Evolutionary conservation across 768 basidiomycete species (phyloP), one percentile per base, ranked within the genome.

Genomic region (Xerocomellus chrysenteron): DNA sequence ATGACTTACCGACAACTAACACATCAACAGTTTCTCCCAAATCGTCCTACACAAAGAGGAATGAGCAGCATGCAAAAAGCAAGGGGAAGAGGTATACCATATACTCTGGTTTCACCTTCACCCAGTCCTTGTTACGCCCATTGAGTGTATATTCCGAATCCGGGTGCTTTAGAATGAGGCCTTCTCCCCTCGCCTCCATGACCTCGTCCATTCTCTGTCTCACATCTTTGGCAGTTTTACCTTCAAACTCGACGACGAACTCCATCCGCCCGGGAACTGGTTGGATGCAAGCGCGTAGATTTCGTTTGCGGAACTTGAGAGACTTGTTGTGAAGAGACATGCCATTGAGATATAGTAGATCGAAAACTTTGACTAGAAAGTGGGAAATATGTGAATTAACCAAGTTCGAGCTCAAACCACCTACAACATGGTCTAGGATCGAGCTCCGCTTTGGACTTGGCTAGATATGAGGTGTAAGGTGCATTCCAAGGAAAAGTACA

Each of bases 11-110:
- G 35, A 98, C 84, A 24, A 98, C 94, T 9, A 98, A 74, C 1
- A 96, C 84, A 63, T 98, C 96, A 4, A 95, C 87, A 0, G 90
- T 94, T 74, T 97, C 94, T 8, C 92, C 93, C 81, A 95, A 84
- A 57, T 92, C 88, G 62, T 95, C 93, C 90, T 92, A 51, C 9
- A 42, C 16, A 13, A 42, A 12, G 11, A 47, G 7, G 24, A 39
- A 42, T 68, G 30, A 62, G 19, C 13, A 19, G 17, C n/a, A 16
- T 19, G 17, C 37, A 35, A 36, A 24, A 36, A 32, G 2, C 5
- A 10, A 41, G 4, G 2, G 26, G 7, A 16, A 17, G 2, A 12
- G 26, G 68, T 75, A 50, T 61, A 90, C 90, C 86, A 91, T 90
- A 61, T 92, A 94, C 69, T 93, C 91, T 1, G 90, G 90, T 65